phyloP scores from a whole-genome alignment of 1,284 basidiomycete species.

The Cerrena zonata region DNA sequence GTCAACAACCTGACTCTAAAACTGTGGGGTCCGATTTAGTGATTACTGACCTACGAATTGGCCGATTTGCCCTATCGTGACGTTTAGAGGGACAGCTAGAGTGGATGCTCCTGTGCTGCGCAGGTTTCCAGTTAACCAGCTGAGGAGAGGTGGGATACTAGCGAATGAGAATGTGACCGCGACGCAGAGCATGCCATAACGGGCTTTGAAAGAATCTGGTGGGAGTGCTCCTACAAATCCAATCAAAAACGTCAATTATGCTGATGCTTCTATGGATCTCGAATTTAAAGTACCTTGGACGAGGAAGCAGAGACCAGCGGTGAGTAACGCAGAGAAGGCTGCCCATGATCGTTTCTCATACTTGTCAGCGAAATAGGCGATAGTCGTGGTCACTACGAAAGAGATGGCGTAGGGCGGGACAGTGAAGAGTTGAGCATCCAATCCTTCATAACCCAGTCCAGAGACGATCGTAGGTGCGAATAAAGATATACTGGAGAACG shows the following conservation, averaged over 20 bases:
- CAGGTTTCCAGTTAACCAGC: constrained; percentile 35
- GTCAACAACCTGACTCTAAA: neutral
- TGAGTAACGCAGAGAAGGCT: constrained; percentile 6
- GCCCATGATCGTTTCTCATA: constrained; percentile 10
- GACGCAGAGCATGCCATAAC: constrained; percentile 33
- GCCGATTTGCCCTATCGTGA: constrained; percentile 32
- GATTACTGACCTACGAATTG: constrained; percentile 30
- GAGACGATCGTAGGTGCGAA: constrained; percentile 33
- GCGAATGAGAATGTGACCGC: constrained; percentile 32
- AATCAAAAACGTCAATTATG: constrained; percentile 8
- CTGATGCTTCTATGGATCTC: constrained; percentile 6
- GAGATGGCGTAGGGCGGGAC: constrained; percentile 42
- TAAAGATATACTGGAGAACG: constrained; percentile 31
- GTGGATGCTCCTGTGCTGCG: constrained; percentile 29
- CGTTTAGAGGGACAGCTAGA: constrained; percentile 33
- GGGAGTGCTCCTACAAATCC: constrained; percentile 25
- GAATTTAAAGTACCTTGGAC: constrained; percentile 11
- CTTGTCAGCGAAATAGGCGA: constrained; percentile 12
- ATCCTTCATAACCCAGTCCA: constrained; percentile 39
- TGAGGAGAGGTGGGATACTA: constrained; percentile 31
- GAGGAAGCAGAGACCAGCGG: constrained; percentile 15
- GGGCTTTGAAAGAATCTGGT: constrained; percentile 26
- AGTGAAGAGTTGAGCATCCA: constrained; percentile 44
- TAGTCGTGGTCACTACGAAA: constrained; percentile 23
- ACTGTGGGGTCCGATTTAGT: too few relatives aligned